Evolutionary conservation across 371 early-diverging fungal genomes (phyloP).

Genomic region (Mucor sp.): DNA sequence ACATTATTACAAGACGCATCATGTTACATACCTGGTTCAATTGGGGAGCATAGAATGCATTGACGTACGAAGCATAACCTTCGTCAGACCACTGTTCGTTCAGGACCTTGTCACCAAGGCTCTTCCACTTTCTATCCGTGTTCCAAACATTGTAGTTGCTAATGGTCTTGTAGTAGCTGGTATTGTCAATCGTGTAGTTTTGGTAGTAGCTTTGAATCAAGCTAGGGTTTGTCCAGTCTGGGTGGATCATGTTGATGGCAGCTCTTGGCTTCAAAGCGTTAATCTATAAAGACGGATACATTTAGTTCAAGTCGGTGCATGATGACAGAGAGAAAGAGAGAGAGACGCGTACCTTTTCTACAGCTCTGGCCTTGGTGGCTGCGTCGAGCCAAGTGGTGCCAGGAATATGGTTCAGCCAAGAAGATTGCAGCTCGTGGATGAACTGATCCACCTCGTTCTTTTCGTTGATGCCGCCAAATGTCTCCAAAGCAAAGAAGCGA

Average conservation of each 20-base stretch:
- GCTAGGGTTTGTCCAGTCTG: constrained; percentile 46
- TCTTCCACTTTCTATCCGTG: neutral
- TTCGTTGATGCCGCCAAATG: constrained; percentile 40
- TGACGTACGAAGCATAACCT: constrained; percentile 54
- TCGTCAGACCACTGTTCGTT: constrained; percentile 26
- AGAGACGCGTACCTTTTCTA: constrained; percentile 49
- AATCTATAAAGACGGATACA: constrained; percentile 12
- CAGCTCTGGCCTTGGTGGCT: constrained; percentile 43
- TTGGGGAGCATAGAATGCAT: constrained; percentile 54
- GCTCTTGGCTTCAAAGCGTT: constrained; percentile 30
- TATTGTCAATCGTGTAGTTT: constrained; percentile 21
- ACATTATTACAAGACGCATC: too few relatives aligned
- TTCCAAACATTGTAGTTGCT: neutral
- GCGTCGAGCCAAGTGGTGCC: constrained; percentile 55
- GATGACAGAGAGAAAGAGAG: too few relatives aligned
- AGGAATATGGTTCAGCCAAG: constrained; percentile 43
- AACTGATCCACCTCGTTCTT: constrained; percentile 27
- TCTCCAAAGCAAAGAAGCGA: constrained; percentile 15
- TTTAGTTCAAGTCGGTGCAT: too few relatives aligned
- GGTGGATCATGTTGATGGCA: constrained; percentile 45
- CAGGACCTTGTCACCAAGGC: neutral
- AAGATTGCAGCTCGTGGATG: constrained; percentile 27
- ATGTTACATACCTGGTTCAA: constrained; percentile 23
- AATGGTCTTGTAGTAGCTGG: constrained; percentile 47
- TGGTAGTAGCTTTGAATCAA: constrained; percentile 46